phyloP scores from a whole-genome alignment of 2,329 filamentous ascomycete species.

The Truncatella angustata region DNA sequence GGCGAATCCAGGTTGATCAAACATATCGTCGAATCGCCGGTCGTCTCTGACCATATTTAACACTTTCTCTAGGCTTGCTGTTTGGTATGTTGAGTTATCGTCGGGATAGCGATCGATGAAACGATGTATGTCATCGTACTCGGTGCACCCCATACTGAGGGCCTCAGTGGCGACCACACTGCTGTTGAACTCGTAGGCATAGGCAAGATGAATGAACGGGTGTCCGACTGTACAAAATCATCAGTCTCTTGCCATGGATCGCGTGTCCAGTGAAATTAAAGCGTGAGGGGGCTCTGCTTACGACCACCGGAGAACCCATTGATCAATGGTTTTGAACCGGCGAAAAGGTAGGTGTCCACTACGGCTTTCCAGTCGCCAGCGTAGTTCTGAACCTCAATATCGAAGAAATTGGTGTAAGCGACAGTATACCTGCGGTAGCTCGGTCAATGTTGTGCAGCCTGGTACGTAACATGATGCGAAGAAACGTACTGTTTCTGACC shows the following conservation, averaged over 20 bases:
- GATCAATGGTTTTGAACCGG: neutral
- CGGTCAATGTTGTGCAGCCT: neutral
- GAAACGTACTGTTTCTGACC: neutral
- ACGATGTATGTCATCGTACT: neutral
- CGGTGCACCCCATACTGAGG: neutral
- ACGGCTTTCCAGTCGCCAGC: neutral
- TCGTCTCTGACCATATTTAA: neutral
- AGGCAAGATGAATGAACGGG: neutral
- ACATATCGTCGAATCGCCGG: neutral
- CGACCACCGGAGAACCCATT: neutral
- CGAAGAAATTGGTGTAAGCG: neutral
- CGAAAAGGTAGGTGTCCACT: neutral
- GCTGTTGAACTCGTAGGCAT: neutral
- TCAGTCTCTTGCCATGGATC: no score
- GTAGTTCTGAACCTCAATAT: neutral
- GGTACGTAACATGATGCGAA: no score
- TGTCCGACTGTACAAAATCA: neutral
- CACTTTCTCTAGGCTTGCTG: neutral
- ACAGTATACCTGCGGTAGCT: neutral
- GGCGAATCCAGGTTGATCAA: neutral
- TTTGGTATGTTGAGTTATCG: neutral
- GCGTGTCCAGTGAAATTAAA: no score
- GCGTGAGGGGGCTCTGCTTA: no score
- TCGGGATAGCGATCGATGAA: neutral
- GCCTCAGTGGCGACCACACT: neutral